Conservation (phyloP, 192 early-diverging fungal species). For the Entomortierella lignicola region DNA sequence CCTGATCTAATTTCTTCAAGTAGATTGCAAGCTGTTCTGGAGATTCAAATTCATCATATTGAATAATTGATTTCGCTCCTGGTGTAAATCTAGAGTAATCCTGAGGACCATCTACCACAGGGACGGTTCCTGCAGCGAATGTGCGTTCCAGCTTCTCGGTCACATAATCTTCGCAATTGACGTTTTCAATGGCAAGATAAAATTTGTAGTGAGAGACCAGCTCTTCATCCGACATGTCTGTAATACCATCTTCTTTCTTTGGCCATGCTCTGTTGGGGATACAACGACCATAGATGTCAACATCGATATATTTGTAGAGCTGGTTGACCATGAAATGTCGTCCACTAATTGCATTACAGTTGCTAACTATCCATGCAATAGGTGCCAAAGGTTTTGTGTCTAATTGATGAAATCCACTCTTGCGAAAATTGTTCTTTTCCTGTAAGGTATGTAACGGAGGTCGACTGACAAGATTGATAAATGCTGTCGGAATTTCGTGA, state of each 20-base stretch:
- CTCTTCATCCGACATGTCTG: conserved; percentile 2
- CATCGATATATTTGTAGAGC: conserved; percentile 29
- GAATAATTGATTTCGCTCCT: conserved; percentile 23
- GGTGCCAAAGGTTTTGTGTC: conserved; percentile 25
- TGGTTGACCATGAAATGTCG: conserved; percentile 41
- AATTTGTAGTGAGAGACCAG: conserved; percentile 14
- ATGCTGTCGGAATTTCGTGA: not conserved
- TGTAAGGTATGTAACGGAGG: not conserved
- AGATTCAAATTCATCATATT: conserved; percentile 24
- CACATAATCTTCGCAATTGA: conserved; percentile 34
- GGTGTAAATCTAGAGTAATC: conserved; percentile 37
- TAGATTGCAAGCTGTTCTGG: conserved; percentile 18
- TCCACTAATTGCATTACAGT: conserved; percentile 28
- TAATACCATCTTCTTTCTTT: not conserved
- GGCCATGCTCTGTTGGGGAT: conserved; percentile 21
- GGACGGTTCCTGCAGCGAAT: conserved; percentile 6
- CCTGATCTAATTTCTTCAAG: conserved; percentile 13
- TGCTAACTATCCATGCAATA: conserved; percentile 42
- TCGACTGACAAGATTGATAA: conserved; percentile 19
- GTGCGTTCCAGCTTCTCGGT: conserved; percentile 25
- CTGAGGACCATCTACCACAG: conserved; percentile 37
- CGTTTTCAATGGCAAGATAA: conserved; percentile 42
- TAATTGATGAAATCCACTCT: conserved; percentile 7
- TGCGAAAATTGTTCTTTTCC: conserved; percentile 1
- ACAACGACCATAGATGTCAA: conserved; percentile 47